Percentiles rank a stretch among this genome's conserved stretches.
These are phyloP conservation scores for Fusarium sacchari DNA, from an alignment of 2,329 filamentous ascomycete genomes.

Conservation along the genomic window DNA sequence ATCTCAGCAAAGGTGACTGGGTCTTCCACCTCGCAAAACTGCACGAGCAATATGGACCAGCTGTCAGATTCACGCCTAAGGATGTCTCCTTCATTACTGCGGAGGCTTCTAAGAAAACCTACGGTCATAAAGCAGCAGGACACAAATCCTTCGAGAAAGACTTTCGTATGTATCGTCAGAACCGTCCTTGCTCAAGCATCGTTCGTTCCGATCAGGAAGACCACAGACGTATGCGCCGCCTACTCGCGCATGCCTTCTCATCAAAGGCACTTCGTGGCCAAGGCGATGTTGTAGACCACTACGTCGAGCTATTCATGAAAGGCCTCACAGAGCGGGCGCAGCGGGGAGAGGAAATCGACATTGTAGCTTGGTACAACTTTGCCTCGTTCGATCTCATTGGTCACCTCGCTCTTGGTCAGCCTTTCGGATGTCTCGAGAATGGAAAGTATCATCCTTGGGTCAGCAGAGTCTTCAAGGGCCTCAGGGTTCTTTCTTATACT, in stretches of 20 bases:
- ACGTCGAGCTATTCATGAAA: not conserved
- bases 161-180: not conserved
- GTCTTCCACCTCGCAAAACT: not conserved
- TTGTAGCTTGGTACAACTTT: conserved; percentile 14
- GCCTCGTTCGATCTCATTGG: conserved; percentile 4
- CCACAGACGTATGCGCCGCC: conserved; percentile 6
- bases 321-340: not conserved
- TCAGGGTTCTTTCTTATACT: not conserved
- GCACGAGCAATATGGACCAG: conserved; percentile 1
- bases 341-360: not conserved
- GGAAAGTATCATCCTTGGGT: conserved; percentile 14
- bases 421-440: conserved; percentile 2
- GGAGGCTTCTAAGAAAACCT: not conserved
- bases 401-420: not conserved
- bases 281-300: not conserved
- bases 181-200: not conserved
- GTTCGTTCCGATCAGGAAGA: not conserved
- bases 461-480: not conserved
- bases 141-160: not conserved
- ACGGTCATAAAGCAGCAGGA: not conserved
- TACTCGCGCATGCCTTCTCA: conserved; percentile 4
- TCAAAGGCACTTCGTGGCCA: not conserved
- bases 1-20: not conserved
- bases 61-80: not conserved
- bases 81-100: conserved; percentile 15